These are phyloP conservation scores for Gastrolobium villosum DNA, from an alignment of 306 rosid species.

Conservation along the genomic window DNA sequence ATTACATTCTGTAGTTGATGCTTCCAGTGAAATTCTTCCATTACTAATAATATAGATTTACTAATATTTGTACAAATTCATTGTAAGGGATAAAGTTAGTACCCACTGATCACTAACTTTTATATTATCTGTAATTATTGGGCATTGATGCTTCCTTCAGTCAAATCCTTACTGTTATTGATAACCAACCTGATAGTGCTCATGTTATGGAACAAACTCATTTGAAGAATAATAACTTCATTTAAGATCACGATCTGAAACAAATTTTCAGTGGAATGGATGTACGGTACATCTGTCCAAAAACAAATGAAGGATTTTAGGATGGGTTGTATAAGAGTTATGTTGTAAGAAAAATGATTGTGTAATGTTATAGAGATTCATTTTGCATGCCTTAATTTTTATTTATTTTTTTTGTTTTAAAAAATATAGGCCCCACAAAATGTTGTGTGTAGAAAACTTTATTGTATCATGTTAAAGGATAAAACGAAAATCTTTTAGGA, in stretches of 20 bases:
- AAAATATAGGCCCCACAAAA: too few relatives aligned
- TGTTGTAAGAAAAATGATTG: too few relatives aligned
- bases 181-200: background rate
- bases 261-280: too few relatives aligned
- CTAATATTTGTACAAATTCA: constrained; percentile 14
- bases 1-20: background rate
- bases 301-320: too few relatives aligned
- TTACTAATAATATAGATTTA: background rate
- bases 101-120: background rate
- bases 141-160: constrained; percentile 24
- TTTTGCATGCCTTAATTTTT: too few relatives aligned
- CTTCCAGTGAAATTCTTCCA: background rate
- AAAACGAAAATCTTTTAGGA: too few relatives aligned
- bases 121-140: background rate
- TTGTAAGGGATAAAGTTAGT: constrained; percentile 13
- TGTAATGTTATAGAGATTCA: too few relatives aligned
- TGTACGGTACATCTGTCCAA: too few relatives aligned
- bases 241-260: background rate
- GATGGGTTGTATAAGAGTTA: too few relatives aligned
- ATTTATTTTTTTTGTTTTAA: too few relatives aligned
- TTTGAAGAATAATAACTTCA: background rate
- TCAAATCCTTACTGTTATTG: constrained; percentile 1
- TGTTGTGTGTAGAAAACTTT: too few relatives aligned
- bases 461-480: too few relatives aligned
- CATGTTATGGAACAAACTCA: constrained; percentile 19